Percentiles rank a stretch among this genome's conserved stretches.
Conservation (phyloP, 176 grass and related monocot species). For the Tillandsia fasciculata region DNA sequence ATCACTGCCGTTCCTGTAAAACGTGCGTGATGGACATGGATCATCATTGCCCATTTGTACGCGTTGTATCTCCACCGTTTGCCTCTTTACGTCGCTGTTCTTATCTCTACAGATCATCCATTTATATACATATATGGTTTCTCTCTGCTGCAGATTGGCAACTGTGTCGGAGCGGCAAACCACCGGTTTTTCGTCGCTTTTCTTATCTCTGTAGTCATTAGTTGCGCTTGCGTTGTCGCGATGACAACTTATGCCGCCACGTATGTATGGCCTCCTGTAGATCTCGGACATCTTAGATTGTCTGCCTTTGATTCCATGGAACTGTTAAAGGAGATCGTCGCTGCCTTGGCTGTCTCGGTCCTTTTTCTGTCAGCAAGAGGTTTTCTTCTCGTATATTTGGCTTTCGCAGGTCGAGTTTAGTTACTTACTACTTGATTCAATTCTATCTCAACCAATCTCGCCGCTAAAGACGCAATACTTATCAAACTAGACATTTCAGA, state of each 20-base stretch:
- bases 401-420: conserved; percentile 19
- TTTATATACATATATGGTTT: background rate
- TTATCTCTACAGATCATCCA: too few relatives aligned
- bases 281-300: conserved; percentile 31
- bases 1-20: conserved; percentile 96
- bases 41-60: conserved; percentile 99
- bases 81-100: too few relatives aligned
- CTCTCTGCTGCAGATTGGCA: conserved; percentile 72
- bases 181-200: conserved; percentile 73
- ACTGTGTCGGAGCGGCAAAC: conserved; percentile 85
- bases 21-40: conserved; percentile 95
- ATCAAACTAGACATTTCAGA: too few relatives aligned
- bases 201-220: conserved; percentile 68
- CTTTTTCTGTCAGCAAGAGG: conserved; percentile 81
- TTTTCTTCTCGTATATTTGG: conserved; percentile 71
- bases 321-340: conserved; percentile 40
- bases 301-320: conserved; percentile 20
- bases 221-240: conserved; percentile 56
- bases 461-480: too few relatives aligned
- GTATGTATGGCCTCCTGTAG: conserved; percentile 57
- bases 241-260: conserved; percentile 66
- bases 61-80: conserved; percentile 15
- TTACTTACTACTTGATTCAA: too few relatives aligned
- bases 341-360: conserved; percentile 40
- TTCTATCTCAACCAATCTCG: too few relatives aligned